phyloP scores from a whole-genome alignment of 805 yeast species.

The Teunomyces kruisii region DNA sequence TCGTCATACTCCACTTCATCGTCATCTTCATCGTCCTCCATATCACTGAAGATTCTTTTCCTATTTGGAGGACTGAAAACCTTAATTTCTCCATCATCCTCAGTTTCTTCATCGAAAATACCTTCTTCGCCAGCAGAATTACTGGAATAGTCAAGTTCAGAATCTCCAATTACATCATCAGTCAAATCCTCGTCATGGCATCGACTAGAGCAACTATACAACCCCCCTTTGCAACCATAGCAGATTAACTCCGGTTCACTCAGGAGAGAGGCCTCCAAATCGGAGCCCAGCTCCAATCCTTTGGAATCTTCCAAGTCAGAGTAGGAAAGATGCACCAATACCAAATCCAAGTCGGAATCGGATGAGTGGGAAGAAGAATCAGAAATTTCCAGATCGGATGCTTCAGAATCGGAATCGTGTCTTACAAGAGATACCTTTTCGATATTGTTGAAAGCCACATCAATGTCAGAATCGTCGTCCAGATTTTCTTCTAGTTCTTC shows the following conservation, averaged over 20 bases:
- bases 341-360: conserved; percentile 1
- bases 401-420: no score
- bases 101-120: not conserved
- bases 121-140: not conserved
- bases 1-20: conserved; percentile 8
- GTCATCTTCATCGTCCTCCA: conserved; percentile 9
- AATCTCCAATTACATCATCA: conserved; percentile 7
- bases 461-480: no score
- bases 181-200: conserved; percentile 5
- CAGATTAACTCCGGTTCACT: not conserved
- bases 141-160: conserved; percentile 1
- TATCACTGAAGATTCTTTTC: conserved; percentile 8
- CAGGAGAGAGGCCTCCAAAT: not conserved
- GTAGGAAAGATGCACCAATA: not conserved
- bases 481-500: no score
- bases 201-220: not conserved
- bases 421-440: no score
- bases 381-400: not conserved
- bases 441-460: no score
- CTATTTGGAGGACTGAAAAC: conserved; percentile 1
- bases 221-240: not conserved
- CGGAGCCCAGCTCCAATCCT: not conserved
- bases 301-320: not conserved
- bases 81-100: not conserved
- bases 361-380: not conserved